phyloP scores from a whole-genome alignment of 768 basidiomycete species.

The Dendrothele bispora region DNA sequence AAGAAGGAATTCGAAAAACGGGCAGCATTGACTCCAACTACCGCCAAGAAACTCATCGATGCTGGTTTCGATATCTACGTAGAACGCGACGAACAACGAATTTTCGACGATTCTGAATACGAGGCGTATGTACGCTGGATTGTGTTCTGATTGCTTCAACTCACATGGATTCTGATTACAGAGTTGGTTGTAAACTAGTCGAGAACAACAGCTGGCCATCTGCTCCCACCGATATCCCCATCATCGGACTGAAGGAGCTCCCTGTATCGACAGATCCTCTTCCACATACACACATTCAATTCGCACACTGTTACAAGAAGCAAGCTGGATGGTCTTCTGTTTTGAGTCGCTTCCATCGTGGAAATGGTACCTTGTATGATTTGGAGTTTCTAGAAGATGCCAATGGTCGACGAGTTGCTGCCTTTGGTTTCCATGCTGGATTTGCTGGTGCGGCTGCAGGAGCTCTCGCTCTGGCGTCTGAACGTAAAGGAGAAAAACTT shows the following conservation, averaged over 20 bases:
- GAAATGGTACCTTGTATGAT: slow-evolving; percentile 87
- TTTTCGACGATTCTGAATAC: slow-evolving; percentile 92
- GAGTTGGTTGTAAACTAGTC: slow-evolving; percentile 88
- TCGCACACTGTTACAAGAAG: slow-evolving; percentile 96
- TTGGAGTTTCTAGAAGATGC: slow-evolving; percentile 92
- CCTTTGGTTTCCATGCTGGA: slow-evolving; percentile 97
- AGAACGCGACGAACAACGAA: slow-evolving; percentile 91
- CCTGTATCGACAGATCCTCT: slow-evolving; percentile 79
- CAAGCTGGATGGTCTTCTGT: slow-evolving; percentile 92
- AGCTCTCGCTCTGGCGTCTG: slow-evolving; percentile 75
- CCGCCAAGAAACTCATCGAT: slow-evolving; percentile 83
- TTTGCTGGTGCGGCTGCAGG: slow-evolving; percentile 97
- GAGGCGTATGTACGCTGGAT: slow-evolving; percentile 71
- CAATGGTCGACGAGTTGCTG: slow-evolving; percentile 87
- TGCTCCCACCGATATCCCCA: slow-evolving; percentile 72
- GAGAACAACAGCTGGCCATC: slow-evolving; percentile 86
- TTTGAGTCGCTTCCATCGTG: slow-evolving; percentile 81
- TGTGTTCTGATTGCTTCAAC: not conserved
- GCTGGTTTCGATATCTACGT: slow-evolving; percentile 89
- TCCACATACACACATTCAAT: slow-evolving; percentile 94
- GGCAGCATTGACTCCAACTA: slow-evolving; percentile 89
- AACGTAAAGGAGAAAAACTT: slow-evolving; percentile 57
- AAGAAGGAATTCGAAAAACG: slow-evolving; percentile 94
- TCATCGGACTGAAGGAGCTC: slow-evolving; percentile 98
- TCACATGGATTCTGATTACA: slow-evolving; percentile 28